Percentiles rank a stretch among this genome's conserved stretches.
Conservation (phyloP, 1,139 yeast genomes). For the Yarrowia galli region DNA sequence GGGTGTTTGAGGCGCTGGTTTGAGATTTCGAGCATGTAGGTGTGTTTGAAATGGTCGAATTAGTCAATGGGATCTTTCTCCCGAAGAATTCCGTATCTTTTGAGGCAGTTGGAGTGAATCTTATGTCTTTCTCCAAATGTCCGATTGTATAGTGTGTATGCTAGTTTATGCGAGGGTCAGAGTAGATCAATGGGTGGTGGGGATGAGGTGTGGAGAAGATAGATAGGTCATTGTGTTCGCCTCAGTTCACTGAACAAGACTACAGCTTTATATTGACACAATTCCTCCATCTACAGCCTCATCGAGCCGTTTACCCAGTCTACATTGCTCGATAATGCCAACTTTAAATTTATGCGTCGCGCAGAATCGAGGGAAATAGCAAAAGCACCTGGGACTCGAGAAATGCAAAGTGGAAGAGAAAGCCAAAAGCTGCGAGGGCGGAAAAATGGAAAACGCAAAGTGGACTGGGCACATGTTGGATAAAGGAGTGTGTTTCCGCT, state of each 20-base stretch:
- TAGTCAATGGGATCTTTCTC: neutral
- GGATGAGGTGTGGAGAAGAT: neutral
- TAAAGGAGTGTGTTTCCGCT: conserved; percentile 35
- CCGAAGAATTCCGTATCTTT: too few relatives aligned
- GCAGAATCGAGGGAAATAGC: conserved; percentile 34
- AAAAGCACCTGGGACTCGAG: neutral
- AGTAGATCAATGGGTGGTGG: neutral
- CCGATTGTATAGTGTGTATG: neutral
- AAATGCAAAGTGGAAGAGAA: neutral
- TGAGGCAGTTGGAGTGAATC: neutral
- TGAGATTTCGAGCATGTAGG: neutral
- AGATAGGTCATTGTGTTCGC: neutral
- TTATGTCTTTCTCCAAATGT: neutral
- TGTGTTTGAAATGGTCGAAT: neutral
- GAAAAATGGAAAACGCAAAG: conserved; percentile 27
- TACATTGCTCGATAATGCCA: conserved; percentile 25
- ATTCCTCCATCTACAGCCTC: neutral
- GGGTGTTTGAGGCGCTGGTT: neutral
- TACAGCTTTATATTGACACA: neutral
- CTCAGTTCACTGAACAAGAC: neutral
- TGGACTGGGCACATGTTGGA: neutral
- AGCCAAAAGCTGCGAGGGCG: conserved; percentile 16
- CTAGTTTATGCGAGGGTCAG: neutral
- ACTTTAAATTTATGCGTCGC: neutral
- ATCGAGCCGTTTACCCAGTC: neutral